A percentile compares a stretch with the other conserved stretches of the same genome.
phyloP scores from a whole-genome alignment of 1,139 yeast genomes.

The Debaryomyces fabryi region DNA sequence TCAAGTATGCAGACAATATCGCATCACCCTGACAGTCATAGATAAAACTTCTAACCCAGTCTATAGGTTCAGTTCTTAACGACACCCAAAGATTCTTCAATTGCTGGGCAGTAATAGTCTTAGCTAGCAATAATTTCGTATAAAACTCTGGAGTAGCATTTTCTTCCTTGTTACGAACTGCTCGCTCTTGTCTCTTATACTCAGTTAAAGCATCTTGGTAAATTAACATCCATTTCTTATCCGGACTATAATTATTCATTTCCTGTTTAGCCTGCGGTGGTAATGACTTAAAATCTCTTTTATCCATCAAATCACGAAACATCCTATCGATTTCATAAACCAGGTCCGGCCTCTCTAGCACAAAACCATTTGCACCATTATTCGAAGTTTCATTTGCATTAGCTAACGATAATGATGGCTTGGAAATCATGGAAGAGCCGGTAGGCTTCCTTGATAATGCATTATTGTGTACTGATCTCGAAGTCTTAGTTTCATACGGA shows the following conservation, averaged over 20 bases:
- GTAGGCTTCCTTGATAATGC: constrained; percentile 25
- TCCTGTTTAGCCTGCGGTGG: constrained; percentile 80
- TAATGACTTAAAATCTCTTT: constrained; percentile 78
- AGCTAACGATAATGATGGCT: constrained; percentile 31
- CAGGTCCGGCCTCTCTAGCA: constrained; percentile 58
- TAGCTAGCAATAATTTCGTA: constrained; percentile 73
- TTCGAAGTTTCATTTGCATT: constrained; percentile 24
- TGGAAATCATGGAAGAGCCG: constrained; percentile 31
- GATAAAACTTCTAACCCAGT: constrained; percentile 81
- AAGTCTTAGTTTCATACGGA: constrained; percentile 35
- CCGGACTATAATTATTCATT: constrained; percentile 72
- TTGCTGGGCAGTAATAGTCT: constrained; percentile 68
- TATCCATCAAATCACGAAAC: constrained; percentile 74
- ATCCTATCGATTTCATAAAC: constrained; percentile 63
- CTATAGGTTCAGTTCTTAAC: constrained; percentile 85
- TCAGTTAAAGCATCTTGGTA: constrained; percentile 86
- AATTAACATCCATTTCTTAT: constrained; percentile 90
- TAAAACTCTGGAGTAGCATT: constrained; percentile 72
- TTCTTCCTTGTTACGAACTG: constrained; percentile 33
- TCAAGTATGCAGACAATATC: constrained; percentile 56
- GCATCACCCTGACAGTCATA: constrained; percentile 87
- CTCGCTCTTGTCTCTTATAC: constrained; percentile 57
- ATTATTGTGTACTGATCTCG: constrained; percentile 13
- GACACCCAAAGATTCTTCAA: constrained; percentile 88
- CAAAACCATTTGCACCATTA: constrained; percentile 24